Conservation (phyloP, 108 stramenopile genomes). For the Cyclotella sp. region DNA sequence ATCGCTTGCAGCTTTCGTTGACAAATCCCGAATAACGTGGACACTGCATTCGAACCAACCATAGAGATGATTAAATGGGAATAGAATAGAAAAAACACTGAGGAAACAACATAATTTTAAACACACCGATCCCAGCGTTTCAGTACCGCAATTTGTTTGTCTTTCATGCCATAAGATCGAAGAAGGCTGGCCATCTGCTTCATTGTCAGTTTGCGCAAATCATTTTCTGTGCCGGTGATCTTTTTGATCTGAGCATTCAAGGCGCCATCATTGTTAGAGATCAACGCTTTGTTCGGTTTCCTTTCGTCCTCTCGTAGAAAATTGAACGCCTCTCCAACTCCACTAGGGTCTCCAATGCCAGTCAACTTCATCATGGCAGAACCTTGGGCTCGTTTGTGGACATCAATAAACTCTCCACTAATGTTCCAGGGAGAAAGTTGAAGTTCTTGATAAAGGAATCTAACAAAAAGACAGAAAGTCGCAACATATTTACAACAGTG, state of each 20-base stretch:
- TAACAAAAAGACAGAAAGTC: neutral
- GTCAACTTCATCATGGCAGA: constrained; percentile 89
- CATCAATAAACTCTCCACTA: constrained; percentile 87
- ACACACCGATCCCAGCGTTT: constrained; percentile 88
- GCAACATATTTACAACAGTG: neutral
- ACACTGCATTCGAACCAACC: constrained; percentile 51
- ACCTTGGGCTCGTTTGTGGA: constrained; percentile 84
- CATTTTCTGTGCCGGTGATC: constrained; percentile 87
- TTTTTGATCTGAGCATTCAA: constrained; percentile 84
- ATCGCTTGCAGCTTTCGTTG: constrained; percentile 89
- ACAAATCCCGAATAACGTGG: constrained; percentile 89
- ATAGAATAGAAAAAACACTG: neutral
- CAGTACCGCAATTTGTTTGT: constrained; percentile 82
- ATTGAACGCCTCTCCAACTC: constrained; percentile 79
- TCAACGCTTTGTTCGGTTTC: constrained; percentile 63
- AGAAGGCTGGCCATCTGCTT: constrained; percentile 86
- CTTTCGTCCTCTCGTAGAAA: constrained; percentile 77
- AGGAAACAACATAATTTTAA: neutral
- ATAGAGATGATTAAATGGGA: too few relatives aligned
- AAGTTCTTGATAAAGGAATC: constrained; percentile 88
- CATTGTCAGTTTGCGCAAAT: constrained; percentile 92
- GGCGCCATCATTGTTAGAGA: constrained; percentile 58
- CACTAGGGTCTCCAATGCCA: constrained; percentile 89
- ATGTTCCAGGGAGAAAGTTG: constrained; percentile 85
- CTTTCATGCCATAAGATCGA: constrained; percentile 84